Conservation (phyloP, 768 basidiomycete species). For the Clathrus columnatus region DNA sequence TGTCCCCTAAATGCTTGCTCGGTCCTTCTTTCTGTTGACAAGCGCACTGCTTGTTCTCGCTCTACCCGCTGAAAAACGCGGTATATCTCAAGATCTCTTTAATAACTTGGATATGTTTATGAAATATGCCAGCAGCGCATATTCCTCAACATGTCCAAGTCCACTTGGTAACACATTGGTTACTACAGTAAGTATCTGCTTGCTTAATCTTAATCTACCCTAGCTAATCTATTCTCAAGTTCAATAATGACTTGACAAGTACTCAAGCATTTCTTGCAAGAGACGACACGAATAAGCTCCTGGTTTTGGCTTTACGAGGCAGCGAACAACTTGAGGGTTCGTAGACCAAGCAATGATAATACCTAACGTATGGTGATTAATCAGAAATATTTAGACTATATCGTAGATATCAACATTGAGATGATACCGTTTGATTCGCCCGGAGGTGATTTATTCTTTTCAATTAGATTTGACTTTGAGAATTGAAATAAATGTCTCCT, state of each 20-base stretch:
- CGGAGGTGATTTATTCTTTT: slow-evolving; percentile 8
- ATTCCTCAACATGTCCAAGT: slow-evolving; percentile 35
- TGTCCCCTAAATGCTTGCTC: too few relatives aligned
- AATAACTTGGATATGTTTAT: slow-evolving; percentile 36
- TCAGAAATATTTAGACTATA: background rate
- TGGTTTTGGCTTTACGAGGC: slow-evolving; percentile 35
- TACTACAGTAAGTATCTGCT: slow-evolving; percentile 24
- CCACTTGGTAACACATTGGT: slow-evolving; percentile 42
- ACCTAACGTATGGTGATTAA: background rate
- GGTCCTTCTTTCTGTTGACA: too few relatives aligned
- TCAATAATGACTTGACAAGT: slow-evolving; percentile 28
- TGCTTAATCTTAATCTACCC: background rate
- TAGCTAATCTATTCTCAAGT: slow-evolving; percentile 19
- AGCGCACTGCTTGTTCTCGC: background rate
- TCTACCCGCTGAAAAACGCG: too few relatives aligned
- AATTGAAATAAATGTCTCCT: slow-evolving; percentile 5
- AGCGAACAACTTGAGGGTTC: slow-evolving; percentile 20
- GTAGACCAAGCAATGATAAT: background rate
- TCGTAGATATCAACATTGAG: slow-evolving; percentile 24
- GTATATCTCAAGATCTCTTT: slow-evolving; percentile 18
- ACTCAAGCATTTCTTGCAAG: slow-evolving; percentile 38
- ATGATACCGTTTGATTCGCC: slow-evolving; percentile 22
- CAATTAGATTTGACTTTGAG: background rate
- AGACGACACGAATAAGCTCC: slow-evolving; percentile 33
- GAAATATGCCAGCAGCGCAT: slow-evolving; percentile 44